Percentiles rank a stretch among this genome's conserved stretches.
phyloP scores from a whole-genome alignment of 257 asterid species.

The Solanum peruvianum region DNA sequence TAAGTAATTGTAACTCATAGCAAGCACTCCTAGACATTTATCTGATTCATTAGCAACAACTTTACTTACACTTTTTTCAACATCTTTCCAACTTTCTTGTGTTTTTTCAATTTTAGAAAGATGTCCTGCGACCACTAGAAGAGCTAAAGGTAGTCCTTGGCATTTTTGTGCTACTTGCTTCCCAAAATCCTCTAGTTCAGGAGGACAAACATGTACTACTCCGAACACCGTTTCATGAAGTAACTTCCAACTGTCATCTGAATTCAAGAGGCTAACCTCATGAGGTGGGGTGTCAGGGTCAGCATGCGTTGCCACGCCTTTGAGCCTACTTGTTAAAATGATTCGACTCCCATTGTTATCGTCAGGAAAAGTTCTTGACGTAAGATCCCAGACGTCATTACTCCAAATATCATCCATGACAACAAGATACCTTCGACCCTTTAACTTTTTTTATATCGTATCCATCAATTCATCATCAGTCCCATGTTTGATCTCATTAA shows the following conservation, averaged over 20 bases:
- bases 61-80: background rate
- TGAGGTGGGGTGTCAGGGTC: background rate
- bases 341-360: background rate
- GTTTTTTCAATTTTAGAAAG: background rate
- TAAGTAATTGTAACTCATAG: background rate
- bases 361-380: background rate
- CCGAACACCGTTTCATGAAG: background rate
- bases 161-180: background rate
- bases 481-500: background rate
- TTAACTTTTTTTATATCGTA: background rate
- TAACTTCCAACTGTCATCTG: background rate
- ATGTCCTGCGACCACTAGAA: background rate
- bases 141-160: background rate
- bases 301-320: background rate
- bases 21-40: background rate
- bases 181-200: background rate
- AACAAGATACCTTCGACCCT: background rate
- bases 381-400: background rate
- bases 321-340: background rate
- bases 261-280: background rate
- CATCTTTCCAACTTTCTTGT: background rate
- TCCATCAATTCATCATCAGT: background rate
- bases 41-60: background rate
- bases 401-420: conserved; percentile 1
- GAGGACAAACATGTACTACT: background rate